Evolutionary conservation across 768 basidiomycete genomes (phyloP), one percentile per base, ranked within the genome.

Genomic region (Boletus bicolor): DNA sequence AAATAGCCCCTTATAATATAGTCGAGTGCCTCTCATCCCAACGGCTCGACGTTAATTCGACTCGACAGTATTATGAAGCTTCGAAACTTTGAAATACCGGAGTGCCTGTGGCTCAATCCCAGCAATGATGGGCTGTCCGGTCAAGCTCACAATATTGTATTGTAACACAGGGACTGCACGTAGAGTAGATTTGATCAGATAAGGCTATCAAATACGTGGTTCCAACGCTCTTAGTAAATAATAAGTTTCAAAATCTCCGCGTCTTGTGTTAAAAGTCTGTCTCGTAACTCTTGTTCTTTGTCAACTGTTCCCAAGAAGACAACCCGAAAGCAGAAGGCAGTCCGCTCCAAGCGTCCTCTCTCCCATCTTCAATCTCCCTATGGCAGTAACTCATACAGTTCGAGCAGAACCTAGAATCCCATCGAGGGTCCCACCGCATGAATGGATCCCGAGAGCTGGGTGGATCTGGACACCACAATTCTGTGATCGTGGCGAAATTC

Each of bases 301-400:
- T 34, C 24, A 53, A 30, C 48, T 21, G 42, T 44, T 56, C 65
- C 47, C 59, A 56, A 51, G 64, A 55, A 38, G 14, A 24, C 21
- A 66, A 55, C 1, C 64, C 64, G 9, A 67, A 67, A 11, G 64
- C 65, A 28, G 57, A 53, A 2, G 64, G 62, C 2, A 66, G 21
- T 11, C 35, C 55, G n/a, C 44, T 34, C 64, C 64, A 66, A 38
- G 62, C 64, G 10, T 66, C 65, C 38, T 67, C 65, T 44, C 64
- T 60, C 21, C 61, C 64, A 28, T 66, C 64, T 37, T 66, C 64
- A 10, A 67, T 67, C 49, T 67, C 62, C 46, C 64, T 53, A 1
- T 67, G 64, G 52, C 62, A 67, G 48, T 64, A 61, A 30, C 67
- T 24, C 56, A 48, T 57, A 35, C 64, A 66, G 8, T 49, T 53